phyloP scores from a whole-genome alignment of 352 stramenopile species.

The Peronospora destructor region DNA sequence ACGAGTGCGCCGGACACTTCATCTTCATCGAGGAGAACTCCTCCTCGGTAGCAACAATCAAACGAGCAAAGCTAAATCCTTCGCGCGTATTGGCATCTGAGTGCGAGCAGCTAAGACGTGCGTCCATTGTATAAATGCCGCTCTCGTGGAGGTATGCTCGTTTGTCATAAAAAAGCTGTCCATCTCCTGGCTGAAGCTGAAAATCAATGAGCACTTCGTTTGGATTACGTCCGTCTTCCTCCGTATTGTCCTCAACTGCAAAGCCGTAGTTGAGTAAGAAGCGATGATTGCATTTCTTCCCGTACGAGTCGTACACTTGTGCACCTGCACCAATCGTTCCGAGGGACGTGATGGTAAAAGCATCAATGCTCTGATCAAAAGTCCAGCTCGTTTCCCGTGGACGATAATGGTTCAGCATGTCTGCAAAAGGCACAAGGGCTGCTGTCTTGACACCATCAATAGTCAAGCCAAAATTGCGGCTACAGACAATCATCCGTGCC shows the following conservation, averaged over 20 bases:
- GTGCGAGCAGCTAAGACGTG: conserved; percentile 78
- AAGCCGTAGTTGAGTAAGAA: conserved; percentile 99
- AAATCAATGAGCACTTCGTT: conserved; percentile 94
- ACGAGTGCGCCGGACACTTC: conserved; percentile 69
- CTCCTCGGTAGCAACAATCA: conserved; percentile 80
- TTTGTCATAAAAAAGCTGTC: conserved; percentile 81
- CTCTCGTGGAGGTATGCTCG: conserved; percentile 79
- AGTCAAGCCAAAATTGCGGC: conserved; percentile 97
- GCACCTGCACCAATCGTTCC: conserved; percentile 65
- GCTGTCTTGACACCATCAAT: conserved; percentile 96
- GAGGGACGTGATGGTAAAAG: conserved; percentile 87
- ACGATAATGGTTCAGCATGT: conserved; percentile 99
- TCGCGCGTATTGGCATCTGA: conserved; percentile 82
- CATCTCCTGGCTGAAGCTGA: conserved; percentile 52
- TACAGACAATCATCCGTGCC: conserved; percentile 98
- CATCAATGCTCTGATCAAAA: conserved; percentile 76
- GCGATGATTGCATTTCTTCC: conserved; percentile 99
- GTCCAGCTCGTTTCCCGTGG: conserved; percentile 96
- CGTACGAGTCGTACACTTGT: conserved; percentile 99
- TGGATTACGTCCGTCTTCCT: conserved; percentile 96
- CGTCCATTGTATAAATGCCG: conserved; percentile 83
- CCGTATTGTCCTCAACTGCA: conserved; percentile 96
- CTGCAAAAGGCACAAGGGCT: conserved; percentile 96
- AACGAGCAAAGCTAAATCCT: conserved; percentile 75
- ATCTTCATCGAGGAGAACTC: conserved; percentile 82